Evolutionary conservation across 2,329 filamentous ascomycete genomes (phyloP), one percentile per base, ranked within the genome.

Genomic region (Anthostomella pinea): DNA sequence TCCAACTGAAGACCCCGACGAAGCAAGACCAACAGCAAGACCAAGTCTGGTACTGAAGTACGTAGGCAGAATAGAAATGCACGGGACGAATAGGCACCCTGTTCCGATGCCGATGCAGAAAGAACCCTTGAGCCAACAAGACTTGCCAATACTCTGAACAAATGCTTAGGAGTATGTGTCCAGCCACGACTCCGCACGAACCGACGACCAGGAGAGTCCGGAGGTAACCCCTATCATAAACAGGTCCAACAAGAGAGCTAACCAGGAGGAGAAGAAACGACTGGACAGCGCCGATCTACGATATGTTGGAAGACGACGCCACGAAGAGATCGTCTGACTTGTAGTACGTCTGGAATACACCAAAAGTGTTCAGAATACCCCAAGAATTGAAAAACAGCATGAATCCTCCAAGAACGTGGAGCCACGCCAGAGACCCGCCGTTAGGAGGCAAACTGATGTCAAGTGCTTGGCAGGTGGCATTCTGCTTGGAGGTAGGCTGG

Each of bases 311-410:
- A 2, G 70, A 65, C 0, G 68, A 56, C 13, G 63, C 55, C 2
- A 52, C 36, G 17, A 43, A 51, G 19, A 51, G 41, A 27, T 61
- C 55, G 17, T 68, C 58, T 1, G 47, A 38, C 32, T 63, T 45
- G 51, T 70, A 72, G 48, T 67, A 71, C 2, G 65, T 60, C 35
- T 66, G 62, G 33, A 72, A 69, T 4, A 65, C 55, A 6, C 48
- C 46, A 30, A 50, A 53, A 10, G 42, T 40, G 9, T 44, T 51
- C n/a, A 51, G 19, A 10, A 49, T 38, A 18, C 50, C 48, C 46
- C 48, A 51, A 8, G 40, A 46, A 20, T 51, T 51, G 35, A 51
- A 48, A 26, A 48, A 48, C 16, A 51, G 14, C 45, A 48, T 11
- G n/a, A n/a, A n/a, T n/a, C n/a, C n/a, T n/a, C n/a, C n/a, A n/a